Percentiles rank a stretch among this genome's conserved stretches.
Conservation (phyloP, 2,329 filamentous ascomycete species). For the Penicillium sp. region DNA sequence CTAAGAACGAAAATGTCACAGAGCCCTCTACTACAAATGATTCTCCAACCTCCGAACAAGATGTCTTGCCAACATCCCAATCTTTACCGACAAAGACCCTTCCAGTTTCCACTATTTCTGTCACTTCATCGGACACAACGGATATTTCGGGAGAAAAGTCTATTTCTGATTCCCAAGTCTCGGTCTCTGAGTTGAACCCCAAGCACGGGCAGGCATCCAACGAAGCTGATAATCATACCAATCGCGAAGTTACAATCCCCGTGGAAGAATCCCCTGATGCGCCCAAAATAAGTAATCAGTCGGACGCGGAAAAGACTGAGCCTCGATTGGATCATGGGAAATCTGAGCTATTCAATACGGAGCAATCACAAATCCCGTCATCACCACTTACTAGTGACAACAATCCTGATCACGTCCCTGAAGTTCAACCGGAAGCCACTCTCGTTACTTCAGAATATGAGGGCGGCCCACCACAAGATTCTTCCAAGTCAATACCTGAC, state of each 20-base stretch:
- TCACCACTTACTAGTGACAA: background rate
- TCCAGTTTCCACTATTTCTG: background rate
- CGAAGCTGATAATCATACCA: conserved; percentile 12
- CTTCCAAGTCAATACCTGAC: background rate
- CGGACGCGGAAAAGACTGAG: background rate
- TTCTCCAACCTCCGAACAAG: background rate
- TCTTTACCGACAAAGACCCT: background rate
- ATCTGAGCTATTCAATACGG: background rate
- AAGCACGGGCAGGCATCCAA: background rate
- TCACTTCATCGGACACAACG: background rate
- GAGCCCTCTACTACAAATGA: background rate
- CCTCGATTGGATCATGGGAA: background rate
- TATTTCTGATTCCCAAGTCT: background rate
- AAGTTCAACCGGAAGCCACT: background rate
- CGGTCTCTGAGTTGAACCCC: background rate
- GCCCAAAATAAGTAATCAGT: background rate
- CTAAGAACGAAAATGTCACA: background rate
- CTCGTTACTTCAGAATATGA: background rate
- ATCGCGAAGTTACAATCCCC: background rate
- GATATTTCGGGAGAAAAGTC: background rate
- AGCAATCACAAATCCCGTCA: background rate
- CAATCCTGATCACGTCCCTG: background rate
- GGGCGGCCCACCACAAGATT: background rate
- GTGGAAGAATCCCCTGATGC: background rate
- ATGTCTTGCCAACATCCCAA: background rate